Conservation (phyloP, 768 basidiomycete species). For the Xerocomellus amylosporus region DNA sequence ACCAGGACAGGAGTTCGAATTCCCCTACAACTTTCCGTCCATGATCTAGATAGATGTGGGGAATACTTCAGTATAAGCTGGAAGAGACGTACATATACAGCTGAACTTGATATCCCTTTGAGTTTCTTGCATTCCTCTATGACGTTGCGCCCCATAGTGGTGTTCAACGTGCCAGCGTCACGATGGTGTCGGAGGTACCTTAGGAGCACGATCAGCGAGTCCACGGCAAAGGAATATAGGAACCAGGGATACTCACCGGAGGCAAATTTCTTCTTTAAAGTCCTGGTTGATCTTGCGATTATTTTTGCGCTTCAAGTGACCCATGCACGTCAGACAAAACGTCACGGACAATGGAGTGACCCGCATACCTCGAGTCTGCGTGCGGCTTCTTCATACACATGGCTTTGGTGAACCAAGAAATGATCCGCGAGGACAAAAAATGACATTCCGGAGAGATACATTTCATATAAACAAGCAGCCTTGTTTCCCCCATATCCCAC, state of each 20-base stretch:
- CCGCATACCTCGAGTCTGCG: slow-evolving; percentile 64
- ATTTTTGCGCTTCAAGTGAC: slow-evolving; percentile 52
- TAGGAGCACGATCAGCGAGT: not conserved
- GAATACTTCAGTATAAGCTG: not conserved
- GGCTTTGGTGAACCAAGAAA: slow-evolving; percentile 86
- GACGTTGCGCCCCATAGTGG: slow-evolving; percentile 51
- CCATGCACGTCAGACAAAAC: not conserved
- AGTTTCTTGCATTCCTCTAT: slow-evolving; percentile 64
- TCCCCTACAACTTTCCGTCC: slow-evolving; percentile 19
- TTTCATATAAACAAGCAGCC: slow-evolving; percentile 87
- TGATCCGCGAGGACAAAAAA: slow-evolving; percentile 85
- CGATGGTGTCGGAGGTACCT: slow-evolving; percentile 66
- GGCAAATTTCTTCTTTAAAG: slow-evolving; percentile 75
- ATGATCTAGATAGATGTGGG: slow-evolving; percentile 14
- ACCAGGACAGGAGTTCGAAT: not conserved
- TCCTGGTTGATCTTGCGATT: slow-evolving; percentile 77
- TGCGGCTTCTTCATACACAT: slow-evolving; percentile 73
- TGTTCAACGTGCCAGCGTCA: slow-evolving; percentile 48
- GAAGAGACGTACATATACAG: slow-evolving; percentile 21
- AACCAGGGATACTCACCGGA: slow-evolving; percentile 41
- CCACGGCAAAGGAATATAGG: not conserved
- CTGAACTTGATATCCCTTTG: slow-evolving; percentile 43
- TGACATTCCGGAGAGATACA: slow-evolving; percentile 82
- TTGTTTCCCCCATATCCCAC: slow-evolving; percentile 92
- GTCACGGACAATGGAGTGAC: not conserved